Percentiles rank a stretch among this genome's conserved stretches.
Conservation (phyloP, 2,329 filamentous ascomycete genomes). For the Aureobasidium vineae region DNA sequence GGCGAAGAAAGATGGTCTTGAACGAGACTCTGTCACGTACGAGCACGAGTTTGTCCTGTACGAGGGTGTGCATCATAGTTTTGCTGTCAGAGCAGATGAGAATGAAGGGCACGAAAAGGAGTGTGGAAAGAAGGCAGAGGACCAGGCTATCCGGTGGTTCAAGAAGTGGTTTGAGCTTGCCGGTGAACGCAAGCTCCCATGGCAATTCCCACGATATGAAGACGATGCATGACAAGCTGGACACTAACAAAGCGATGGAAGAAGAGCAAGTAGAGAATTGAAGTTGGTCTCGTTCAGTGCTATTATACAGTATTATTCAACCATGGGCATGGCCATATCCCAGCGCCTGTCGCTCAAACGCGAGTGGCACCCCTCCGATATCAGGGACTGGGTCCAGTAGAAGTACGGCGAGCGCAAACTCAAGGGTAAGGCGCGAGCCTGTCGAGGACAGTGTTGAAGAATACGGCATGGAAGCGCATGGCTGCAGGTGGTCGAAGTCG, state of each 20-base stretch:
- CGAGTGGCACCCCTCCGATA: background rate
- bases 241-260: too few relatives aligned
- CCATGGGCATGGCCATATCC: background rate
- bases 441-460: background rate
- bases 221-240: background rate
- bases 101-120: conserved; percentile 37
- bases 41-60: conserved; percentile 43
- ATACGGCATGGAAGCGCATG: background rate
- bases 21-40: conserved; percentile 42
- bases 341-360: background rate
- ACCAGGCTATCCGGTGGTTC: conserved; percentile 43
- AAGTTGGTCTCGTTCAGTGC: background rate
- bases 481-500: conserved; percentile 2
- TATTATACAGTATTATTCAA: conserved; percentile 26
- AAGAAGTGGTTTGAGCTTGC: conserved; percentile 36
- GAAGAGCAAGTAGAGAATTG: background rate
- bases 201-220: too few relatives aligned
- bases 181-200: background rate
- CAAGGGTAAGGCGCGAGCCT: background rate
- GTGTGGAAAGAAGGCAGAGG: conserved; percentile 40
- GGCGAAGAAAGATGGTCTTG: conserved; percentile 36
- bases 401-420: background rate
- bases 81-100: conserved; percentile 40
- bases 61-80: conserved; percentile 40
- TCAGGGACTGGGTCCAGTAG: background rate